Evolutionary conservation across 2,329 filamentous ascomycete species (phyloP).

Genomic region (Xylaria sp.): DNA sequence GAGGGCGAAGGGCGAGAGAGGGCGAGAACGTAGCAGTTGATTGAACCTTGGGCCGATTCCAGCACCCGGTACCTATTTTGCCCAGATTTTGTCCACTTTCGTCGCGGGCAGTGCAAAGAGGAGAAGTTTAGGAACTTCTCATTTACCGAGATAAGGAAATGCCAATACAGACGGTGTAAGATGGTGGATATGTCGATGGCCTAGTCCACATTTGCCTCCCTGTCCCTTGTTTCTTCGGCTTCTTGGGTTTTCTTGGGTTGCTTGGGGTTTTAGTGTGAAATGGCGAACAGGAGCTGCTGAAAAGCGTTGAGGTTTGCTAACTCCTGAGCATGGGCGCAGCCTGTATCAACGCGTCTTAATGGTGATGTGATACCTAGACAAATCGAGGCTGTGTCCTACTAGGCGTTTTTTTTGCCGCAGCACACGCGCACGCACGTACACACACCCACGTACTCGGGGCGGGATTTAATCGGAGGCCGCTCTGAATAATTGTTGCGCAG

Average conservation of each 20-base stretch:
- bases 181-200: constrained; percentile 7
- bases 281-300: background rate
- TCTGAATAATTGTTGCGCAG: no score
- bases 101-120: constrained; percentile 15
- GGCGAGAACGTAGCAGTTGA: background rate
- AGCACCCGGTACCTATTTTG: constrained; percentile 1
- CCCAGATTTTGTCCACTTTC: constrained; percentile 3
- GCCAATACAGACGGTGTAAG: constrained; percentile 1
- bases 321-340: constrained; percentile 10
- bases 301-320: background rate
- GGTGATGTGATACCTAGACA: background rate
- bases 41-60: no score
- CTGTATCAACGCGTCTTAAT: constrained; percentile 9
- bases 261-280: constrained; percentile 1
- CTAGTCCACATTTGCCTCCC: constrained; percentile 3
- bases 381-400: constrained; percentile 13
- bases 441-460: constrained; percentile 3
- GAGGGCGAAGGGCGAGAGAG: no score
- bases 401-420: constrained; percentile 1
- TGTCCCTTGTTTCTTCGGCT: background rate
- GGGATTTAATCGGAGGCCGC: constrained; percentile 22
- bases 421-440: background rate
- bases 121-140: background rate
- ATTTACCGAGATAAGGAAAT: constrained; percentile 1
- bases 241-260: background rate